Evolutionary conservation across 2,329 filamentous ascomycete species (phyloP).

Genomic region (Pestalotiopsis sp.): DNA sequence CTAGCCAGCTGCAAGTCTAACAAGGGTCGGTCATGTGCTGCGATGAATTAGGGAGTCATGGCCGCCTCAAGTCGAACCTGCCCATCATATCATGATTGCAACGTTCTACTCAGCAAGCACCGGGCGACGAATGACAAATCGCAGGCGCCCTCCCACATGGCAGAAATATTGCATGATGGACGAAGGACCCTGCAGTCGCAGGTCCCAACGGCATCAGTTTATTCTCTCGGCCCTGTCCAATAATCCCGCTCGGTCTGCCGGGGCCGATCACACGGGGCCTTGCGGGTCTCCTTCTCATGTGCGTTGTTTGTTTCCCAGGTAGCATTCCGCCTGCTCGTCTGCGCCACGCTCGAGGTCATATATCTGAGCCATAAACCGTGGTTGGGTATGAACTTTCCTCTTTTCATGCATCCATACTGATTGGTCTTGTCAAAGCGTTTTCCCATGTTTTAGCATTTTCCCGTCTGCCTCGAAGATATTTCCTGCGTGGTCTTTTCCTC

Average conservation of each 20-base stretch:
- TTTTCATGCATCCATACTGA: neutral
- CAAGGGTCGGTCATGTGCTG: neutral
- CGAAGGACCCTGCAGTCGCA: neutral
- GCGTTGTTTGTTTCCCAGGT: neutral
- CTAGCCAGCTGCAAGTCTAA: neutral
- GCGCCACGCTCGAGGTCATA: neutral
- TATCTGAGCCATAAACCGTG: slow-evolving; percentile 6
- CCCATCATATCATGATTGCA: neutral
- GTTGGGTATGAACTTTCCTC: slow-evolving; percentile 5
- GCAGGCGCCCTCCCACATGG: neutral
- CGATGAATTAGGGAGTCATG: neutral
- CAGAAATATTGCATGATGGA: neutral
- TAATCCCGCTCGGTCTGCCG: neutral
- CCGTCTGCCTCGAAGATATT: neutral
- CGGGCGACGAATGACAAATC: neutral
- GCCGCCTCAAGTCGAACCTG: neutral
- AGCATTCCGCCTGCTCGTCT: neutral
- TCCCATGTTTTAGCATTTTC: neutral
- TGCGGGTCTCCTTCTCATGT: neutral
- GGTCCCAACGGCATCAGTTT: neutral
- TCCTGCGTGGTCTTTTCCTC: neutral
- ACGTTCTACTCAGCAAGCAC: neutral
- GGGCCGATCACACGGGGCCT: neutral
- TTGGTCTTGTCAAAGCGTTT: neutral
- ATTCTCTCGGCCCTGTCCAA: slow-evolving; percentile 1